phyloP scores from a whole-genome alignment of 345 rosid genomes.

The Acer negundo region DNA sequence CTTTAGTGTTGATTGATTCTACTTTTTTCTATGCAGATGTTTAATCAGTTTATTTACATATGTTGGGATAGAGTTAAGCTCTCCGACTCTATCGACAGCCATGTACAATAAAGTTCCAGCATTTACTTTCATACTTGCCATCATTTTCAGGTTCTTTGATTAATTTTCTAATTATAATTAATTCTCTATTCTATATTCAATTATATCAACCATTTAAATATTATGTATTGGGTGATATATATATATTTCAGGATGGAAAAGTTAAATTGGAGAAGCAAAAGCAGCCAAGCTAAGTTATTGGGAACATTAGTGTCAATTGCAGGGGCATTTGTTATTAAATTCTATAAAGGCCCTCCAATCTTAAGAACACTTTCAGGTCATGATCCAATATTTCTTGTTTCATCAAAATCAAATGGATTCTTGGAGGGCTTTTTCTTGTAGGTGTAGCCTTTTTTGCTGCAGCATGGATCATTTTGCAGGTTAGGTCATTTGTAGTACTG shows the following conservation, averaged over 20 bases:
- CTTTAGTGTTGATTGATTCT: background rate
- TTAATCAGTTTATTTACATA: slow-evolving; percentile 40
- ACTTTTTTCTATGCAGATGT: slow-evolving; percentile 16
- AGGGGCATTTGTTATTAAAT: slow-evolving; percentile 67
- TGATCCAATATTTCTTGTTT: slow-evolving; percentile 21
- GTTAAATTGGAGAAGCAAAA: slow-evolving; percentile 43
- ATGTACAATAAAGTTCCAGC: slow-evolving; percentile 64
- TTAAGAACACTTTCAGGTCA: background rate
- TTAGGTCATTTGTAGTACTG: slow-evolving; percentile 1
- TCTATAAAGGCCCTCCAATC: slow-evolving; percentile 57
- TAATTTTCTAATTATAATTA: background rate
- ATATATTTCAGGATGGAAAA: slow-evolving; percentile 60
- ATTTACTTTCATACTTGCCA: slow-evolving; percentile 57
- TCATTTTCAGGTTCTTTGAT: slow-evolving; percentile 45
- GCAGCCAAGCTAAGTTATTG: slow-evolving; percentile 52
- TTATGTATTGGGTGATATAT: no score
- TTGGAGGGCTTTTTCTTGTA: slow-evolving; percentile 62
- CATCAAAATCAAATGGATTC: slow-evolving; percentile 46
- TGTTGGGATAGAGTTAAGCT: slow-evolving; percentile 54
- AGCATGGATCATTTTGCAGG: slow-evolving; percentile 56
- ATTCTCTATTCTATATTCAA: background rate
- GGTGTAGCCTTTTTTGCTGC: slow-evolving; percentile 46
- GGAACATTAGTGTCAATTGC: slow-evolving; percentile 58
- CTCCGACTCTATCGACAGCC: slow-evolving; percentile 60
- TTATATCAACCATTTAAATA: no score